Evolutionary conservation across 2,329 filamentous ascomycete species (phyloP), one percentile per base, ranked within the genome.

Genomic region (Botryotinia narcissicola): DNA sequence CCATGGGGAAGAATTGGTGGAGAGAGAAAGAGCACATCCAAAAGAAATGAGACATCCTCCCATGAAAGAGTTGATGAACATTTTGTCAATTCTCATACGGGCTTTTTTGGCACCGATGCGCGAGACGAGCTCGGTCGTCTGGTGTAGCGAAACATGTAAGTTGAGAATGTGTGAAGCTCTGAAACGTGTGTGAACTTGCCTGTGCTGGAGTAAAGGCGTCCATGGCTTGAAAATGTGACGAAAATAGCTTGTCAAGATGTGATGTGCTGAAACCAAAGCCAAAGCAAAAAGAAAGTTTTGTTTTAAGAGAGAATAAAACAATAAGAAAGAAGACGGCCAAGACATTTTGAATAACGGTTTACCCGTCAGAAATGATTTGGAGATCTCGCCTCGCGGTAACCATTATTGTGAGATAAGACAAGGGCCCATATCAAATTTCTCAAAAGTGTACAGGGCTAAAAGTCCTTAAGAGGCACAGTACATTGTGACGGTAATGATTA

Each of bases 41-140:
- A 89, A 88, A 3, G 84, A 82, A 1, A 89, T 80, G 9, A 89
- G 79, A 72, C 84, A 84, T 0, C 87, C 87, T 7, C 86, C 86
- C 63, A 86, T 84, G 59, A 88, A 83, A 6, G 84, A 81, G 74
- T 84, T 86, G 63, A 86, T 76, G 75, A 88, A 87, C 59, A 87
- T 81, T 75, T 88, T 88, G 77, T 87, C 84, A 6, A 84, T 80
- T 16, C 85, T 82, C 85, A 86, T 88, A 72, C 85, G 83, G 16
- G 85, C 86, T 78, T 88, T 89, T 71, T 82, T 82, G 40, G 82
- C 82, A 8, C 87, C 87, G n/a, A 84, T 82, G 18, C 85, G 83
- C 1, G 84, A 84, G 73, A 87, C 82, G 25, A 87, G 80, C 80
- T 88, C 86, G 12, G 84, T 84, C 51, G 86, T 84, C 80, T 89